These are phyloP conservation scores for Rubia tinctorum DNA, from an alignment of 305 asterid genomes.

Conservation along the genomic window DNA sequence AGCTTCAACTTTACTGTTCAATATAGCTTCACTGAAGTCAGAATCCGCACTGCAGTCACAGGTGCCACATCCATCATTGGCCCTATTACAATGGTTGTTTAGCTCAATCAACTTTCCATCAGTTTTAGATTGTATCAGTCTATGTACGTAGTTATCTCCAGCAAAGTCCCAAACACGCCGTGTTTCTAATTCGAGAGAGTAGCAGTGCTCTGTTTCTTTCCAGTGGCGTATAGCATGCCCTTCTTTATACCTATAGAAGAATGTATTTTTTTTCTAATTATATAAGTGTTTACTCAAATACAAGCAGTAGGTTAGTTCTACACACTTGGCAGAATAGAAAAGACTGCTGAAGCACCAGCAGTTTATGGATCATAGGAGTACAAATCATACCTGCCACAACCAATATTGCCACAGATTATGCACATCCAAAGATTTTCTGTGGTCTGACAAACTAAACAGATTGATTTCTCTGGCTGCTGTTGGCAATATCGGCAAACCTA, in stretches of 20 bases:
- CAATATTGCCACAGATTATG: constrained; percentile 86
- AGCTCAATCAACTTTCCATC: constrained; percentile 92
- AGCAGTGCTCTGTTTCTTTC: constrained; percentile 95
- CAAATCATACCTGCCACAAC: constrained; percentile 73
- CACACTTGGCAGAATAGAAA: neutral
- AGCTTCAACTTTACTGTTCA: constrained; percentile 73
- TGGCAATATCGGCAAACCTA: constrained; percentile 98
- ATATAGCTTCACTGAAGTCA: constrained; percentile 45
- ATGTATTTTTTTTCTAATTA: neutral
- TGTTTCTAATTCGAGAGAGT: constrained; percentile 94
- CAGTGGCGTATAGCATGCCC: constrained; percentile 85
- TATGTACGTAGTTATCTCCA: constrained; percentile 96
- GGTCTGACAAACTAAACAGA: constrained; percentile 74
- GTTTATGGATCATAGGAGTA: constrained; percentile 18
- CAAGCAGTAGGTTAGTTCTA: constrained; percentile 5
- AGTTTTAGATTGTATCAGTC: constrained; percentile 88
- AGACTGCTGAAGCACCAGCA: neutral
- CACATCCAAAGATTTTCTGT: constrained; percentile 99
- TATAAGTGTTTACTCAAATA: neutral
- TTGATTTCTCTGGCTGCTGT: constrained; percentile 94
- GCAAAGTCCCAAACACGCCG: constrained; percentile 96
- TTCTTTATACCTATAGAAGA: constrained; percentile 51
- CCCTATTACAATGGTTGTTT: constrained; percentile 56
- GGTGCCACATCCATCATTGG: constrained; percentile 43
- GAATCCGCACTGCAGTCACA: constrained; percentile 35